Conservation (phyloP, 495 filamentous ascomycete genomes). For the Penicillium roqueforti region DNA sequence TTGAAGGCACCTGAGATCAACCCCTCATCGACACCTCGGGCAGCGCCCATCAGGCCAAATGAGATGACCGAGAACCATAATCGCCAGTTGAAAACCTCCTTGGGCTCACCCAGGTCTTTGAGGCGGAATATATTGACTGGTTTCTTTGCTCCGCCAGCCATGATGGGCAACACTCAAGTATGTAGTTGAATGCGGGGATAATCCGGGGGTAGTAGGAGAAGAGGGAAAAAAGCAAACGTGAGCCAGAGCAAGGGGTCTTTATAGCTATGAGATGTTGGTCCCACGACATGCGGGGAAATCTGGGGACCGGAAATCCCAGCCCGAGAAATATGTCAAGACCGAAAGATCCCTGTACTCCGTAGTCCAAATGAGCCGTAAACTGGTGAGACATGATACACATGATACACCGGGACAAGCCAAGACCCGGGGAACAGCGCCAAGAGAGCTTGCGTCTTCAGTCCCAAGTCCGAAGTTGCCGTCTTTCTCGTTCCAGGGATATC, state of each 20-base stretch:
- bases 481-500: not conserved
- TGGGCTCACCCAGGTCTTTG: slow-evolving; percentile 50
- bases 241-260: not conserved
- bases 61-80: slow-evolving; percentile 63
- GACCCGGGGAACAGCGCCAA: slow-evolving; percentile 17
- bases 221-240: not conserved
- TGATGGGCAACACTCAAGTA: slow-evolving; percentile 25
- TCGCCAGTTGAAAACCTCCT: slow-evolving; percentile 58
- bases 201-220: not conserved
- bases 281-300: slow-evolving; percentile 14
- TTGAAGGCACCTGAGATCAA: slow-evolving; percentile 64
- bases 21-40: slow-evolving; percentile 63
- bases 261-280: slow-evolving; percentile 6
- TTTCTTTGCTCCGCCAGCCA: slow-evolving; percentile 60
- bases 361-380: not conserved
- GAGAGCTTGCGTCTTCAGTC: slow-evolving; percentile 24
- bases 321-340: not conserved
- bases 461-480: slow-evolving; percentile 5
- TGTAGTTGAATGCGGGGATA: not conserved
- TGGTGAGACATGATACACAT: slow-evolving; percentile 6
- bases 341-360: not conserved
- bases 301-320: slow-evolving; percentile 3
- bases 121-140: slow-evolving; percentile 64
- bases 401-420: slow-evolving; percentile 4
- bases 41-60: slow-evolving; percentile 67